Base-by-base conservation (phyloP, 2,329 filamentous ascomycete species). In the Fusarium denticulatum region DNA sequence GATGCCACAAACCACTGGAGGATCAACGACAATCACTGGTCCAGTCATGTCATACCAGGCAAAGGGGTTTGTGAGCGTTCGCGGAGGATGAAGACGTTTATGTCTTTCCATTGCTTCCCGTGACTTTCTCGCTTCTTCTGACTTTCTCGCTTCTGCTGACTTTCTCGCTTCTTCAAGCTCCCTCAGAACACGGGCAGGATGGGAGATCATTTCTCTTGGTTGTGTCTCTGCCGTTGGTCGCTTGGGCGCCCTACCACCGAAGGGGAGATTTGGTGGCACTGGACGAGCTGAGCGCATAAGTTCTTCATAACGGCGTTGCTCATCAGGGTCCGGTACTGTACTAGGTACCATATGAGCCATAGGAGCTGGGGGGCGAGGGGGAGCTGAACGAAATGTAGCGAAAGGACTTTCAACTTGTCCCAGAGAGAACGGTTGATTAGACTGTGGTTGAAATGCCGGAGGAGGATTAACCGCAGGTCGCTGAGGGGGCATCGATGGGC, bases 21-120 rank as follows among this genome's bases (percentile, higher is more conserved):
- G 74, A 20, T 77, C 73, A 10, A 34, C 2, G 16, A 57, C 39
- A 9, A 20, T 6, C 8, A 13, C 5, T 0, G 53, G 64, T 2
- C 76, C 76, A 7, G 30, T 36, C 3, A 11, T 9, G 36, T 78
- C 72, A 18, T 72, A 64, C 76, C 76, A 78, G 4, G 24, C 20
- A 36, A 71, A 60, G 26, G 73, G 70, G 10, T 65, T 52, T 13
- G 12, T 1, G 11, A 77, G 64, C 13, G 46, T 26, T 3, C 76
- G 74, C 4, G 72, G 75, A 37, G 65, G 65, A 4, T 26, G 14
- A n/a, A n/a, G 11, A 13, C 32, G 61, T 22, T 47, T 34, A n/a
- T 16, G 1, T 30, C 5, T n/a, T 16, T 47, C 28, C 26, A 28
- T 24, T 10, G 30, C 10, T 20, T 24, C 30, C 32, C 49, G n/a